phyloP scores from a whole-genome alignment of 345 rosid genomes.

The Aquilaria yunnanensis region DNA sequence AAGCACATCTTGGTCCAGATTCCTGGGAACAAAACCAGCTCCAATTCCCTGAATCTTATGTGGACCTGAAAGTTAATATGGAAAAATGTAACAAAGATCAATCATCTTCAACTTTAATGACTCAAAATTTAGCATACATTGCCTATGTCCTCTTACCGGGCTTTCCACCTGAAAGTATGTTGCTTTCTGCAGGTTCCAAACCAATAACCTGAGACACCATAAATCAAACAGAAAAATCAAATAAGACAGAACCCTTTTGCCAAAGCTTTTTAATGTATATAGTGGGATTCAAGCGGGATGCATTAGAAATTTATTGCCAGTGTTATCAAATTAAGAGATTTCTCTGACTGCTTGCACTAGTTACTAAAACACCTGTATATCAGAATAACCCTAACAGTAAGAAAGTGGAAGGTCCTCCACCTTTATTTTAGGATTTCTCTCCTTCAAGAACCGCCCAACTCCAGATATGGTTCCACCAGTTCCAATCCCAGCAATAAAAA shows the following conservation, averaged over 20 bases:
- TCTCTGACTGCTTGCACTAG: neutral
- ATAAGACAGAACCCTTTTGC: conserved; percentile 3
- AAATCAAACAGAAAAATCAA: conserved; percentile 5
- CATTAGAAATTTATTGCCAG: conserved; percentile 5
- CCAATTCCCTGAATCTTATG: conserved; percentile 99
- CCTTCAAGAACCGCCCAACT: conserved; percentile 66
- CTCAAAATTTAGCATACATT: neutral
- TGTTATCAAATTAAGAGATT: too few species aligned
- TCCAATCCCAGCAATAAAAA: conserved; percentile 73
- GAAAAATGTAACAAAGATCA: conserved; percentile 4
- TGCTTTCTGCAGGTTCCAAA: conserved; percentile 77
- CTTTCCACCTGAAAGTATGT: conserved; percentile 79
- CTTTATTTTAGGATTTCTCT: conserved; percentile 68
- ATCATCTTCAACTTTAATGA: too few species aligned
- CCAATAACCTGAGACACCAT: conserved; percentile 60
- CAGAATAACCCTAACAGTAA: too few species aligned
- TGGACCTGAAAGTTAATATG: conserved; percentile 54
- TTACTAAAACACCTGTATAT: too few species aligned
- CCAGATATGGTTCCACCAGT: conserved; percentile 91
- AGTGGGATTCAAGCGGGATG: neutral
- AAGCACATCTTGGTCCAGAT: conserved; percentile 60
- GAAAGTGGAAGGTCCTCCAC: conserved; percentile 21
- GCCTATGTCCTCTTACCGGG: conserved; percentile 41
- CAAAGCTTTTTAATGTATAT: neutral
- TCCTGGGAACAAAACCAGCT: conserved; percentile 92